phyloP scores from a whole-genome alignment of 805 yeast species.

The Metschnikowia matae region DNA sequence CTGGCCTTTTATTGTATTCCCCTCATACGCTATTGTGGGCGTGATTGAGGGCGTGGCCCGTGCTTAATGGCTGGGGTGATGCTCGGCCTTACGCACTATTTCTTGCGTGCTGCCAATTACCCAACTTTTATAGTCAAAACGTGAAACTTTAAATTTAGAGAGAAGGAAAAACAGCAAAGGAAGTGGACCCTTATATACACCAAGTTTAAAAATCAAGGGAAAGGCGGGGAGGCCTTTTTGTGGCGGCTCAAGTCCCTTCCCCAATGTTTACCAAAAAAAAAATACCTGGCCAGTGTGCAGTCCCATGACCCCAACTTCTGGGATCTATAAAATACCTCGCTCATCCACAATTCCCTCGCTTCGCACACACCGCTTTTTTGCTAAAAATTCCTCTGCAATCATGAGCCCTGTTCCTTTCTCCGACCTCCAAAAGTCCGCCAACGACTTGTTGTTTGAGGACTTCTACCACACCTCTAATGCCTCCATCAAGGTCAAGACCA shows the following conservation, averaged over 20 bases:
- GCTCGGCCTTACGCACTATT: slow-evolving; percentile 1
- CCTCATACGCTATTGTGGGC: slow-evolving; percentile 1
- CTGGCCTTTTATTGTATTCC: background rate
- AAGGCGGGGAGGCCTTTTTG: background rate
- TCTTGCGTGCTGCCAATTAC: background rate
- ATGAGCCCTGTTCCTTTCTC: slow-evolving; percentile 81
- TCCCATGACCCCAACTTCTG: slow-evolving; percentile 9
- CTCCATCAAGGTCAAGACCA: slow-evolving; percentile 82
- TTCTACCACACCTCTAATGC: slow-evolving; percentile 91
- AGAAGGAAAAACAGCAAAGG: background rate
- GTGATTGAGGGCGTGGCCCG: background rate
- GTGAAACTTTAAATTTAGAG: background rate
- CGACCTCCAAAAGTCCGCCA: slow-evolving; percentile 88
- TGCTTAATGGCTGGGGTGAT: background rate
- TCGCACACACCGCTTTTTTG: slow-evolving; percentile 5
- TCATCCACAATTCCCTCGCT: slow-evolving; percentile 12
- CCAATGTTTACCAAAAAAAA: slow-evolving; percentile 8
- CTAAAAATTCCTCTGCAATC: slow-evolving; percentile 10
- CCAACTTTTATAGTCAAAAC: background rate
- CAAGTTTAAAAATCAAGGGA: no score
- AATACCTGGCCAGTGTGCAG: slow-evolving; percentile 14
- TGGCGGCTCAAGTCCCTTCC: background rate
- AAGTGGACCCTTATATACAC: background rate
- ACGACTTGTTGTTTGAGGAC: slow-evolving; percentile 85
- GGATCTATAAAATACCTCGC: slow-evolving; percentile 13